A percentile compares a stretch with the other conserved stretches of the same genome.
phyloP scores from a whole-genome alignment of 495 filamentous ascomycete genomes.

The Extremus antarcticus region DNA sequence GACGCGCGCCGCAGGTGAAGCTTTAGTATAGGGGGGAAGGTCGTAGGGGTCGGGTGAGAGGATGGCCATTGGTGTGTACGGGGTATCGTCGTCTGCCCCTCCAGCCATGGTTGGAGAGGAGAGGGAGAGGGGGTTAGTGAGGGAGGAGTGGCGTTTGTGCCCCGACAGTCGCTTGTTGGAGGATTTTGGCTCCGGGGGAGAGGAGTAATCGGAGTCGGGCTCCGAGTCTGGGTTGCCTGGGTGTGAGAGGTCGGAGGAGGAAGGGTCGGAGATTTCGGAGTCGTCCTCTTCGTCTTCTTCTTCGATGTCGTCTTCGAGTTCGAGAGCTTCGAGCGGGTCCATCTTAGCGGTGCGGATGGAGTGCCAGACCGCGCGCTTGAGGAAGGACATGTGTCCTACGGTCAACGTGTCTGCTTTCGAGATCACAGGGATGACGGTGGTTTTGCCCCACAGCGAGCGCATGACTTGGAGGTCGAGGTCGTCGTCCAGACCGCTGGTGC shows the following conservation, averaged over 20 bases:
- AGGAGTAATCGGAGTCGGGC: conserved; percentile 22
- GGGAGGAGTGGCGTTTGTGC: background rate
- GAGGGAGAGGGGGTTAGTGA: conserved; percentile 14
- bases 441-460: conserved; percentile 82
- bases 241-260: conserved; percentile 20
- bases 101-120: conserved; percentile 7
- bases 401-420: conserved; percentile 97
- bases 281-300: conserved; percentile 22
- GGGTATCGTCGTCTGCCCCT: conserved; percentile 23
- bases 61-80: conserved; percentile 74
- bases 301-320: conserved; percentile 62
- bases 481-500: conserved; percentile 63
- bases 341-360: conserved; percentile 77
- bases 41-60: conserved; percentile 88
- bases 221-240: conserved; percentile 20
- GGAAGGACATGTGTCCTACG: conserved; percentile 78
- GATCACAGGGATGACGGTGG: conserved; percentile 89
- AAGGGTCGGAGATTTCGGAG: conserved; percentile 19
- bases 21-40: conserved; percentile 19
- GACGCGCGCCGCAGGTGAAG: conserved; percentile 22
- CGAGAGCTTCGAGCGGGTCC: conserved; percentile 78
- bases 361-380: conserved; percentile 83
- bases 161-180: too few relatives aligned
- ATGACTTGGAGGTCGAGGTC: conserved; percentile 86
- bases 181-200: conserved; percentile 13